Base-by-base conservation (phyloP, 257 asterid species). In the Gynochthodes officinalis region DNA sequence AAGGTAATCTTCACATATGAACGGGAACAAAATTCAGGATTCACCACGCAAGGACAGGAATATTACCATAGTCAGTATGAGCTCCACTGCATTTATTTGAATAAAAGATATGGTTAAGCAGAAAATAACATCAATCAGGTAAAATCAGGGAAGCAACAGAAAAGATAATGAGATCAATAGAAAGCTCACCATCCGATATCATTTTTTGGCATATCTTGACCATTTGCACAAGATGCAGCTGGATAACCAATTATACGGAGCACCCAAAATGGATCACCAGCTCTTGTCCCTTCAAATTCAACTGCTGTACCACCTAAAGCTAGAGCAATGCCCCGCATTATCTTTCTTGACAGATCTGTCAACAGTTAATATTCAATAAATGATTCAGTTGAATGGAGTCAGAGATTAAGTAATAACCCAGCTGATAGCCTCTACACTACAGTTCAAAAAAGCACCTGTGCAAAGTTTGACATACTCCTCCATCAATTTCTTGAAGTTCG, bases 181-280 rank as follows among this genome's bases (percentile, higher is more conserved):
- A 33, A 1, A 60, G 59, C 82, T 73, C 75, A 92, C 99, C 98
- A 92, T 70, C 99, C 97, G 63, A 90, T 66, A 52, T 87, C 90
- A 35, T 82, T 81, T 65, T 82, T 69, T 1, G 81, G 82, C 77
- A 65, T 80, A 69, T 78, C 84, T 25, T 83, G 67, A 72, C 77
- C 84, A 33, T 81, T 81, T n/a, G 66, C 79, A 42, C 60, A 72
- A 76, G 76, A 54, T 21, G 73, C 64, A 46, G 76, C 88, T 10
- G 99, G 99, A 77, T 95, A 95, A 44, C 99, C 99, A 33, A 95
- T 89, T n/a, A 92, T 84, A 55, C 98, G 97, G 0, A 84, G 72
- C 46, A 90, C 99, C 99, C 99, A 95, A 77, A 95, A 95, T 37
- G 99, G 98, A 82, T 95, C 96, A 33, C 99, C 99, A 16, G 94